These are phyloP conservation scores for Cercophora samala DNA, from an alignment of 495 filamentous ascomycete genomes.

Conservation along the genomic window DNA sequence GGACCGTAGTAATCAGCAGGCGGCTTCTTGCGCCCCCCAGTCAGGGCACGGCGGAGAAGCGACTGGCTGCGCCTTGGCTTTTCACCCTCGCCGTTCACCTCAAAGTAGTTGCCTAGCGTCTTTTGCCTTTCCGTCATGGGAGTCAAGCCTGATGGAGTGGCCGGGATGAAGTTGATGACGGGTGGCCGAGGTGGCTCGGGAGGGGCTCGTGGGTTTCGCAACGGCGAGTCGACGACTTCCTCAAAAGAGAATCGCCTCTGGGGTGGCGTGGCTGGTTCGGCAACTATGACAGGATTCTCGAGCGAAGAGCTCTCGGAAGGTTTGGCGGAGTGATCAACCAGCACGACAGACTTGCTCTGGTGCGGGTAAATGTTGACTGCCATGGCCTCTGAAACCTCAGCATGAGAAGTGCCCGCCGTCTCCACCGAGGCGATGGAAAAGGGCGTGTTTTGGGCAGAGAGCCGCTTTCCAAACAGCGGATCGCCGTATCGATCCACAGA, in stretches of 20 bases:
- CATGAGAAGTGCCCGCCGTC: conserved; percentile 50
- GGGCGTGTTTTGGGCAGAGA: conserved; percentile 52
- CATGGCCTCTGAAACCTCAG: conserved; percentile 71
- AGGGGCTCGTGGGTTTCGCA: conserved; percentile 72
- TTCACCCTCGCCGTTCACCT: conserved; percentile 32
- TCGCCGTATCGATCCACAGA: conserved; percentile 51
- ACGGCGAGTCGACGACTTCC: conserved; percentile 61
- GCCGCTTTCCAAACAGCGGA: conserved; percentile 52
- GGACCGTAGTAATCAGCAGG: conserved; percentile 36
- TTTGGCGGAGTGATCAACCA: conserved; percentile 66
- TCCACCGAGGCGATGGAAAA: conserved; percentile 59
- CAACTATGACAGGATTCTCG: conserved; percentile 30
- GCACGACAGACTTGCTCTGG: conserved; percentile 75
- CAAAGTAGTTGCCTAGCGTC: conserved; percentile 48
- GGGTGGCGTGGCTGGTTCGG: conserved; percentile 45
- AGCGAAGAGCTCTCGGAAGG: conserved; percentile 36
- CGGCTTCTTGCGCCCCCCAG: conserved; percentile 50
- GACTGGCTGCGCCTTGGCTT: conserved; percentile 47
- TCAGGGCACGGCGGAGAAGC: conserved; percentile 57
- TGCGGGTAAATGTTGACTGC: conserved; percentile 82
- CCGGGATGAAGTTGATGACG: conserved; percentile 68
- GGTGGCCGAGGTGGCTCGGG: conserved; percentile 60
- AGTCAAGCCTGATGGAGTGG: conserved; percentile 58
- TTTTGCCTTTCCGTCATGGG: conserved; percentile 54
- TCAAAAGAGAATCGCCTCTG: conserved; percentile 44